phyloP scores from a whole-genome alignment of 805 yeast genomes.

The Lipomyces yamanashiensis region DNA sequence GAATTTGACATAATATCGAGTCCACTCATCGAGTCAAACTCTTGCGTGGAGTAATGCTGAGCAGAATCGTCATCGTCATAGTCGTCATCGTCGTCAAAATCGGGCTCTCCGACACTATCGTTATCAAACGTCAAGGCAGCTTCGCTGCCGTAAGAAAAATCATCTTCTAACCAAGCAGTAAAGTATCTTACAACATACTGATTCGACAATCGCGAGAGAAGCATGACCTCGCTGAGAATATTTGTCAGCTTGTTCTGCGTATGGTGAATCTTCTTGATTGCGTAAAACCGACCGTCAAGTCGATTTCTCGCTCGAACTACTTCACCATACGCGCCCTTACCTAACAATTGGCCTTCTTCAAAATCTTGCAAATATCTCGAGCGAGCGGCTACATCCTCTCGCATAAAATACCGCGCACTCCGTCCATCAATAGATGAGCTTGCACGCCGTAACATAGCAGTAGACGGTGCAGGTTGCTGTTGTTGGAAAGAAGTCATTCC shows the following conservation, averaged over 20 bases:
- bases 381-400: slow-evolving; percentile 14
- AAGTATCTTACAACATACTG: slow-evolving; percentile 95
- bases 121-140: slow-evolving; percentile 42
- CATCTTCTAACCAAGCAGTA: slow-evolving; percentile 96
- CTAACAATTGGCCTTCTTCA: slow-evolving; percentile 89
- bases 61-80: slow-evolving; percentile 37
- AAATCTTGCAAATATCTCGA: slow-evolving; percentile 91
- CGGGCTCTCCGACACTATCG: slow-evolving; percentile 38
- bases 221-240: slow-evolving; percentile 86
- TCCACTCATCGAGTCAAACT: slow-evolving; percentile 31
- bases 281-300: slow-evolving; percentile 92
- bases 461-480: not conserved
- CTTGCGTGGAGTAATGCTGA: slow-evolving; percentile 30
- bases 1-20: slow-evolving; percentile 38
- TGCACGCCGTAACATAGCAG: slow-evolving; percentile 5
- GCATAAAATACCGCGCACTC: slow-evolving; percentile 11
- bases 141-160: slow-evolving; percentile 46
- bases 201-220: slow-evolving; percentile 88
- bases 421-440: slow-evolving; percentile 31
- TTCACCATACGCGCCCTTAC: slow-evolving; percentile 97
- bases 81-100: slow-evolving; percentile 40
- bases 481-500: not conserved
- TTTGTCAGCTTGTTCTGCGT: slow-evolving; percentile 77
- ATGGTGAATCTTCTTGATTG: slow-evolving; percentile 88
- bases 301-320: slow-evolving; percentile 96